Base-by-base conservation (phyloP, 495 filamentous ascomycete genomes). In the Astrothelium macrocarpum region DNA sequence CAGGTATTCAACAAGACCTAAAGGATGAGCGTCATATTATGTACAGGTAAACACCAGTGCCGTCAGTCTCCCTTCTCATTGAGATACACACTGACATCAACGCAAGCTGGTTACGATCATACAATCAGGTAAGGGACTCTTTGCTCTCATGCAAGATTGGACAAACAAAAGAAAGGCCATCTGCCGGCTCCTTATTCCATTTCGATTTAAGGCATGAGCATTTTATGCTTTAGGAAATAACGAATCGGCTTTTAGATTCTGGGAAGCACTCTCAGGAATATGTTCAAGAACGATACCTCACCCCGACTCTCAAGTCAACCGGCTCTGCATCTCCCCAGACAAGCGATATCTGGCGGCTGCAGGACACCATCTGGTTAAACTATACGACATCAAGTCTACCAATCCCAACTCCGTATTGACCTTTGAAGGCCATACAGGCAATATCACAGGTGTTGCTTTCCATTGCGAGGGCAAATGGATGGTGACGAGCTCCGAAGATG, bases 381-480 rank as follows among this genome's bases (percentile, higher is more conserved):
- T 98, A 45, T 98, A 94, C 77, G 95, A 97, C 67, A 94, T 97
- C 80, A 94, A 94, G 72, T 96, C 91, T 1, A 90, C 91, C 7
- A 97, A 97, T 69, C 91, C 94, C 1, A 91, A 90, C 62, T 90
- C 93, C 0, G 82, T 97, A 2, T 85, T 96, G 66, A 88, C 87
- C 42, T 97, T 98, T 71, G 92, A 97, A 64, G 94, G 94, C 59
- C 94, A 98, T 73, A 95, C 90, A 18, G 88, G 85, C 67, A 98
- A 98, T 68, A 85, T 98, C 72, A 98, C 94, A 0, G 94, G 95
- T 2, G 87, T 98, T 29, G 94, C 91, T 28, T 98, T 97, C 71
- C 94, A 98, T 74, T 96, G 91, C 70, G 94, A 98, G 73, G 91
- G 91, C 12, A 97, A 97, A 76, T 98, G 94, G 94, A 97, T 98